phyloP scores from a whole-genome alignment of 768 basidiomycete species.

The Leucosporidium scottii region DNA sequence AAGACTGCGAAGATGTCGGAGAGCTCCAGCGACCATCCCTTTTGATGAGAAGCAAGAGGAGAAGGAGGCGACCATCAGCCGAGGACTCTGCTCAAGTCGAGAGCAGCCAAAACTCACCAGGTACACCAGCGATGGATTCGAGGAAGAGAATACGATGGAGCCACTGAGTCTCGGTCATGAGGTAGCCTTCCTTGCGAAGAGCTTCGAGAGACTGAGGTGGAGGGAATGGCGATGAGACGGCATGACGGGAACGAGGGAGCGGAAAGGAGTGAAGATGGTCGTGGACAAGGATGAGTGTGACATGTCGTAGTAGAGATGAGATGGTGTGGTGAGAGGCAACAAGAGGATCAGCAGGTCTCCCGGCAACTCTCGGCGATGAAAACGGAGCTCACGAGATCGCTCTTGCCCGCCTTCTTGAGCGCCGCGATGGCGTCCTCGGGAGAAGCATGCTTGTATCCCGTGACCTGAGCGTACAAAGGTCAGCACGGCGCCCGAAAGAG shows the following conservation, averaged over 20 bases:
- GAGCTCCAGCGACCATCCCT: slow-evolving; percentile 40
- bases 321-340: too few species aligned
- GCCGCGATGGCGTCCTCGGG: slow-evolving; percentile 16
- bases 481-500: slow-evolving; percentile 31
- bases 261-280: too few species aligned
- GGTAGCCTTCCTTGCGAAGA: slow-evolving; percentile 63
- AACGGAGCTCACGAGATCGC: neutral
- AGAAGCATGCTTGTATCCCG: slow-evolving; percentile 13
- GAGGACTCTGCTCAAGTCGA: neutral
- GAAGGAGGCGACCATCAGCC: neutral
- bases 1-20: slow-evolving; percentile 80
- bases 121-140: slow-evolving; percentile 88
- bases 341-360: too few species aligned
- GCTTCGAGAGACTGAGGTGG: slow-evolving; percentile 50
- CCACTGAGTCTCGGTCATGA: slow-evolving; percentile 54
- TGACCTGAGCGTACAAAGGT: neutral
- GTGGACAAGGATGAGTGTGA: too few species aligned
- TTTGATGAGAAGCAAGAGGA: slow-evolving; percentile 1
- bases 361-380: too few species aligned
- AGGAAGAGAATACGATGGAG: slow-evolving; percentile 52
- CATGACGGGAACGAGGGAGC: too few species aligned
- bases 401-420: slow-evolving; percentile 24
- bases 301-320: too few species aligned
- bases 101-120: slow-evolving; percentile 48
- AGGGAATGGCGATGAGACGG: neutral